phyloP scores from a whole-genome alignment of 2,329 filamentous ascomycete species.

The Aureobasidium musti region DNA sequence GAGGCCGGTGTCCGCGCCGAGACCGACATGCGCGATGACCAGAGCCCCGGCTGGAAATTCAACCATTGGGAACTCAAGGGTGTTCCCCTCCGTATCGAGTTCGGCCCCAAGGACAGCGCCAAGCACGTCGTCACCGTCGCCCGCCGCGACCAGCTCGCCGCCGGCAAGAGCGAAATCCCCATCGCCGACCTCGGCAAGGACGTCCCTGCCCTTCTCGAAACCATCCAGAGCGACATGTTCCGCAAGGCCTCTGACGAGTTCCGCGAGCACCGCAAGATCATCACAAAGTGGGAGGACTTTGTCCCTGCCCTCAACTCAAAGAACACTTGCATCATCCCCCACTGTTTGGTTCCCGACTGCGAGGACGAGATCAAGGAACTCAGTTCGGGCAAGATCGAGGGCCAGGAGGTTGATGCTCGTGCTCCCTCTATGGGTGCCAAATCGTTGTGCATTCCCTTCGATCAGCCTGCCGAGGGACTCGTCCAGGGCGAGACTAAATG shows the following conservation, averaged over 20 bases:
- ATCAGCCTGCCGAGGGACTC: conserved; percentile 75
- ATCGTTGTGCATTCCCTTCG: conserved; percentile 76
- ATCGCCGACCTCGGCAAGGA: conserved; percentile 71
- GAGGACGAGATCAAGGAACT: conserved; percentile 95
- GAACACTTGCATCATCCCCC: conserved; percentile 89
- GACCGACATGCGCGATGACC: conserved; percentile 82
- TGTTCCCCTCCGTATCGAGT: conserved; percentile 89
- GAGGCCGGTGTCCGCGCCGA: conserved; percentile 75
- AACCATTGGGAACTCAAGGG: conserved; percentile 98
- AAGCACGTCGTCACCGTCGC: conserved; percentile 82
- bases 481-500: conserved; percentile 84
- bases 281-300: conserved; percentile 88
- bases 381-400: conserved; percentile 73
- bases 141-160: conserved; percentile 70
- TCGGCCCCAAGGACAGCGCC: conserved; percentile 90
- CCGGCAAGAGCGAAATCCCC: conserved; percentile 76
- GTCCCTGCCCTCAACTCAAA: conserved; percentile 86
- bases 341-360: conserved; percentile 80
- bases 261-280: conserved; percentile 73
- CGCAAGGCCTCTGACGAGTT: conserved; percentile 75
- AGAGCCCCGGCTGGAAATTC: conserved; percentile 96
- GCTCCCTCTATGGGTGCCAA: conserved; percentile 76
- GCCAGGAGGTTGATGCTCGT: conserved; percentile 66
- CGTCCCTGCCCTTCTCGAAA: conserved; percentile 80
- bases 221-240: conserved; percentile 83